Percentiles rank a stretch among this genome's conserved stretches.
phyloP scores from a whole-genome alignment of 2,329 filamentous ascomycete species.

The Simplicillium sp. region DNA sequence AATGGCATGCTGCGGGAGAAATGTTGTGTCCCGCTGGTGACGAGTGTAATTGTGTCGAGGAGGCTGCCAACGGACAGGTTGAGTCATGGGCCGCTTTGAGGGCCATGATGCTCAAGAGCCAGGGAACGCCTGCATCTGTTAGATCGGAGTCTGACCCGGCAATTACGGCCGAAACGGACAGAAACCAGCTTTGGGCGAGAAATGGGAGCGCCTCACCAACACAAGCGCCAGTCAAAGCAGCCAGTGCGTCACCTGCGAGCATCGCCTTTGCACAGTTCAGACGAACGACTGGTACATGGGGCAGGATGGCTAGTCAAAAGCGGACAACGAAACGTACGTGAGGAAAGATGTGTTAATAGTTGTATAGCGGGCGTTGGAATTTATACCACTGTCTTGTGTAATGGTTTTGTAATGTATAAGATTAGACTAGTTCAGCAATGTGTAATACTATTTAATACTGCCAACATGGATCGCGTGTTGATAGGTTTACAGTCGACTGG shows the following conservation, averaged over 20 bases:
- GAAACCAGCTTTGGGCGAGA: constrained; percentile 2
- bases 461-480: constrained; percentile 5
- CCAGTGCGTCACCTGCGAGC: constrained; percentile 2
- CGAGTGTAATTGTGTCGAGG: constrained; percentile 51
- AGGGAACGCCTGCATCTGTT: constrained; percentile 7
- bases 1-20: constrained; percentile 50
- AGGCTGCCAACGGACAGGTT: constrained; percentile 46
- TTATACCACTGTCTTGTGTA: too few species aligned
- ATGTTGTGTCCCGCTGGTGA: constrained; percentile 52
- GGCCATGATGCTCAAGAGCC: constrained; percentile 24
- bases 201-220: neutral
- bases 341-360: neutral
- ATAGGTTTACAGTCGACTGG: too few species aligned
- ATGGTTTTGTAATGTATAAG: too few species aligned
- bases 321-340: neutral
- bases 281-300: constrained; percentile 5
- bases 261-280: constrained; percentile 6
- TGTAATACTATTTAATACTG: constrained; percentile 5
- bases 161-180: neutral
- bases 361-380: neutral
- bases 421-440: neutral
- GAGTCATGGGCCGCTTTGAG: constrained; percentile 49
- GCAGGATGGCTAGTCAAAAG: constrained; percentile 3
- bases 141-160: neutral
- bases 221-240: constrained; percentile 1